Base-by-base conservation (phyloP, 305 asterid species). In the Fraxinus latifolia region DNA sequence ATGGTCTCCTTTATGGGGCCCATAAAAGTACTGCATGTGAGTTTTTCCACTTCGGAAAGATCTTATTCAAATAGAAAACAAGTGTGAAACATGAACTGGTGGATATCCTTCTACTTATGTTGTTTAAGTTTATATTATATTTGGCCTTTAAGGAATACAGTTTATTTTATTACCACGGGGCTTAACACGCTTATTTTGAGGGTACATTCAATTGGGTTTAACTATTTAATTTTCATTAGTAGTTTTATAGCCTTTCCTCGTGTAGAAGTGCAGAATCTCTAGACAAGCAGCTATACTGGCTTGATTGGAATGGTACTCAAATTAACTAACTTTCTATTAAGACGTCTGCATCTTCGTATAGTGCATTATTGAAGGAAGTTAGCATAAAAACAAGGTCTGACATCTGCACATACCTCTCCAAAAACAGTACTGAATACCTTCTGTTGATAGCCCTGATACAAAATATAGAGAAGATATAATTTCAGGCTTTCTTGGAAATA, bases 381-480 rank as follows among this genome's bases (percentile, higher is more conserved):
- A 47, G 77, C 29, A 19, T 47, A 29, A 58, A 55, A 31, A 84
- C 71, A 62, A 11, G 74, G 42, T 82, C 62, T 72, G 72, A 77
- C 65, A 84, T 81, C 42, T 76, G 58, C 74, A 80, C 87, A 67
- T 89, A 95, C 99, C 99, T 94, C 92, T 91, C 98, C 99, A 94
- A 87, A 95, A 95, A 90, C 98, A 94, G 87, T 90, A 88, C 77
- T 93, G 97, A 82, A 95, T 95, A 77, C 90, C 95, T 82, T 89
- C 94, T 1, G 96, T 92, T 75, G 93, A 77, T 83, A 90, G 86
- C 78, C 98, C 98, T 95, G 87, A 86, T 77, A 77, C 83, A 58
- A 82, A 82, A 89, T 55, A 86, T 80, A 67, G 3, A 73, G 72
- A 53, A 31, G 77, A 60, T 67, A 74, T 79, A 37, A 37, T 83